phyloP scores from a whole-genome alignment of 2,329 filamentous ascomycete species.

The Colletotrichum sp. region DNA sequence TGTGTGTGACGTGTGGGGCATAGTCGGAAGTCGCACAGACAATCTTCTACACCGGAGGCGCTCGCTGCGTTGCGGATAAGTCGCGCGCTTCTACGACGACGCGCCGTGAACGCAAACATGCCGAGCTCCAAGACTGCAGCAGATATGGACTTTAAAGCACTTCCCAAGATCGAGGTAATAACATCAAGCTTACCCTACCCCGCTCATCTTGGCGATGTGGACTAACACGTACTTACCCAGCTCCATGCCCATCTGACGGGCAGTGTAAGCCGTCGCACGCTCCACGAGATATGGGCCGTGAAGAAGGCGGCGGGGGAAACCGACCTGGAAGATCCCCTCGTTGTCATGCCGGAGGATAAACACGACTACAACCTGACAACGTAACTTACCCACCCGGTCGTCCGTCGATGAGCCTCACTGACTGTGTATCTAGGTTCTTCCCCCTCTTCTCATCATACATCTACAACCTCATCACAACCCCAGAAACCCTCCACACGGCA shows the following conservation, averaged over 20 bases:
- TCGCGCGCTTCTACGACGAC: background rate
- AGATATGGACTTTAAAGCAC: conserved; percentile 48
- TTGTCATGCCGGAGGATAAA: conserved; percentile 73
- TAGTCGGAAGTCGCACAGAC: background rate
- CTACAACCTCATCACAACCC: conserved; percentile 74
- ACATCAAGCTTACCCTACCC: background rate
- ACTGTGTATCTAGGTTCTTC: conserved; percentile 65
- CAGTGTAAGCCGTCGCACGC: conserved; percentile 73
- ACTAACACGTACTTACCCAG: conserved; percentile 41
- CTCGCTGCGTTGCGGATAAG: background rate
- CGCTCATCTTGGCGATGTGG: background rate
- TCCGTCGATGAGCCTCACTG: background rate
- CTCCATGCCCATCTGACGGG: conserved; percentile 83
- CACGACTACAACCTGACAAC: conserved; percentile 73
- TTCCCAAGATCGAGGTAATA: conserved; percentile 62
- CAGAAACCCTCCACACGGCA: conserved; percentile 62
- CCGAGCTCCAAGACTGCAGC: background rate
- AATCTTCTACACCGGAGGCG: background rate
- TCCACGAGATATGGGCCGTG: conserved; percentile 75
- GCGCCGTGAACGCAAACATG: background rate
- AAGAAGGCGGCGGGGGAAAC: conserved; percentile 61
- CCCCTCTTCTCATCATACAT: conserved; percentile 81
- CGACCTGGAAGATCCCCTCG: conserved; percentile 69
- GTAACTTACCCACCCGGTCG: conserved; percentile 42
- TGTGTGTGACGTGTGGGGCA: background rate